Conservation (phyloP, 2,329 filamentous ascomycete genomes). For the Conoideocrella luteorostrata region DNA sequence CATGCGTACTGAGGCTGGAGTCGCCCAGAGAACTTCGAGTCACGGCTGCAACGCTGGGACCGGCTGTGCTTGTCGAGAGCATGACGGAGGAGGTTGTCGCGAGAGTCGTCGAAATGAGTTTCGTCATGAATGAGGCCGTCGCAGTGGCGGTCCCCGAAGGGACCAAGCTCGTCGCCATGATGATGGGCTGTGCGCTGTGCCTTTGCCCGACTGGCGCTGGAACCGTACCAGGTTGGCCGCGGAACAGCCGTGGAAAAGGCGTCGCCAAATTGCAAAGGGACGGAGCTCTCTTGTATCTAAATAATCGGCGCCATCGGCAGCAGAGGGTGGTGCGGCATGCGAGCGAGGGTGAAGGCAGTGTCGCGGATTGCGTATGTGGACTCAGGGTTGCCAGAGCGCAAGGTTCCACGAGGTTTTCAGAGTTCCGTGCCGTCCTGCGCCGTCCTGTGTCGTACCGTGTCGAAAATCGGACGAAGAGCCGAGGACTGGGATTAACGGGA, state of each 20-base stretch:
- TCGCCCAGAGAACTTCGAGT: slow-evolving; percentile 19
- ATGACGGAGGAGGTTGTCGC: slow-evolving; percentile 2
- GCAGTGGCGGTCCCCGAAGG: slow-evolving; percentile 3
- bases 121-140: background rate
- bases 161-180: slow-evolving; percentile 8
- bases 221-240: background rate
- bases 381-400: too few relatives aligned
- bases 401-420: too few relatives aligned
- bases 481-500: too few relatives aligned
- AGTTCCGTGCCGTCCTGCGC: too few relatives aligned
- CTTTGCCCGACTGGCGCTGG: slow-evolving; percentile 3
- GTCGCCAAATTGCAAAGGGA: background rate
- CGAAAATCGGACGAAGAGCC: too few relatives aligned
- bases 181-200: slow-evolving; percentile 1
- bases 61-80: background rate
- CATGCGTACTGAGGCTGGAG: slow-evolving; percentile 23
- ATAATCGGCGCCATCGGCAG: background rate
- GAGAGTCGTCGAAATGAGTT: slow-evolving; percentile 2
- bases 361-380: too few relatives aligned
- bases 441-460: too few relatives aligned
- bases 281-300: background rate
- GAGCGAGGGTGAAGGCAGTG: too few relatives aligned
- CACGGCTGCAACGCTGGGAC: background rate
- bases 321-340: too few relatives aligned
- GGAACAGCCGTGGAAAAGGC: background rate